phyloP scores from a whole-genome alignment of 75 land plant species.

The Gnetum montanum region DNA sequence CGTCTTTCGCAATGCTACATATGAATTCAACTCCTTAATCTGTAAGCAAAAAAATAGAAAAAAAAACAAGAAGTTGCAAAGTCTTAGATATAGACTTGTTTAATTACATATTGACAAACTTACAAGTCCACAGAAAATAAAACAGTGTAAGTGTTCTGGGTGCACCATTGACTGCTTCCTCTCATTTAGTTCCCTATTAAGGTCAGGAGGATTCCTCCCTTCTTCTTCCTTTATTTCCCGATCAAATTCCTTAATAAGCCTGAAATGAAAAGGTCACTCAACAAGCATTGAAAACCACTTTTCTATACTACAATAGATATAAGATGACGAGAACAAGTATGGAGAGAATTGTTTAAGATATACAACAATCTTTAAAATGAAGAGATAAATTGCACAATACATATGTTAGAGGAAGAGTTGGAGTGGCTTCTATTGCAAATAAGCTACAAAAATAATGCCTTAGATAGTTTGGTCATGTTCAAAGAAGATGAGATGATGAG shows the following conservation, averaged over 20 bases:
- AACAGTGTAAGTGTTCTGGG: neutral
- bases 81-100: neutral
- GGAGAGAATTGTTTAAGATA: neutral
- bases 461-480: neutral
- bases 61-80: neutral
- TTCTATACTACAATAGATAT: neutral
- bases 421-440: no score
- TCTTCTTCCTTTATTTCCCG: slow-evolving; percentile 82
- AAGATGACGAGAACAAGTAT: neutral
- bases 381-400: neutral
- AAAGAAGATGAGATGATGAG: neutral
- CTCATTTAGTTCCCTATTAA: slow-evolving; percentile 72
- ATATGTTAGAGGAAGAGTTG: no score
- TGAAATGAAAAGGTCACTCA: no score
- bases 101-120: no score
- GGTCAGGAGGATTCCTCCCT: slow-evolving; percentile 50
- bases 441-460: no score
- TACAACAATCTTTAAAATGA: neutral
- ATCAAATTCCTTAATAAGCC: slow-evolving; percentile 92
- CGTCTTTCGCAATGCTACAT: slow-evolving; percentile 91
- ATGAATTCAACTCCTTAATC: slow-evolving; percentile 91
- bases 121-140: neutral
- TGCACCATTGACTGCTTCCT: slow-evolving; percentile 85
- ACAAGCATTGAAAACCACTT: neutral
- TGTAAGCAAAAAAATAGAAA: slow-evolving; percentile 19